Evolutionary conservation across 2,329 filamentous ascomycete species (phyloP).

Genomic region (Fusarium penzigii): DNA sequence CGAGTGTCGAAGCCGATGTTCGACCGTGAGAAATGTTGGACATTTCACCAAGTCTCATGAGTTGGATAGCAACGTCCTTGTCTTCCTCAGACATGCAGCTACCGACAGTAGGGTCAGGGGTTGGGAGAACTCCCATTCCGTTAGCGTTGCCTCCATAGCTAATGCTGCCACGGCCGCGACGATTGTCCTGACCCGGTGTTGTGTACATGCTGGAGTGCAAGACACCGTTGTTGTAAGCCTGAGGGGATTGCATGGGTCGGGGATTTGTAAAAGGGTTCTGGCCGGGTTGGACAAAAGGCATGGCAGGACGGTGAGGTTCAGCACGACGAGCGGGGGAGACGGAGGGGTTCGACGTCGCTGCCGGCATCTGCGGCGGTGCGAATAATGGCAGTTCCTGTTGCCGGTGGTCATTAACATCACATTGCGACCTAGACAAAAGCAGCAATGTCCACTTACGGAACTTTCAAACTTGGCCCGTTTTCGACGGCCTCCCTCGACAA

Average conservation of each 20-base stretch:
- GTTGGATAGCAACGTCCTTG: slow-evolving; percentile 89
- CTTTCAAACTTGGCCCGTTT: slow-evolving; percentile 96
- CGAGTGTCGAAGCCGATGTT: slow-evolving; percentile 88
- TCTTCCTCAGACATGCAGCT: slow-evolving; percentile 96
- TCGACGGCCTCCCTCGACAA: slow-evolving; percentile 92
- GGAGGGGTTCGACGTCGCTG: slow-evolving; percentile 95
- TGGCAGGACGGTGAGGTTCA: slow-evolving; percentile 67
- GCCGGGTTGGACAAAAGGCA: slow-evolving; percentile 75
- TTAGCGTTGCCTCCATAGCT: slow-evolving; percentile 50
- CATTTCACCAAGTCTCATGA: slow-evolving; percentile 93
- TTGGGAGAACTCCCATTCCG: slow-evolving; percentile 69
- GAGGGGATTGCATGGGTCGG: slow-evolving; percentile 79
- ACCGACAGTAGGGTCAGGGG: slow-evolving; percentile 93
- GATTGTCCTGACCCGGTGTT: slow-evolving; percentile 61
- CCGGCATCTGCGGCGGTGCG: slow-evolving; percentile 89
- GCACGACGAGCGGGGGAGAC: slow-evolving; percentile 86
- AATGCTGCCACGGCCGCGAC: slow-evolving; percentile 66
- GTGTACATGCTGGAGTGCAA: slow-evolving; percentile 58
- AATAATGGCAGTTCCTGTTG: slow-evolving; percentile 90
- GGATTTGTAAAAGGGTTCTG: slow-evolving; percentile 81
- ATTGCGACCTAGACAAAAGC: slow-evolving; percentile 21
- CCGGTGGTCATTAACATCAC: slow-evolving; percentile 32
- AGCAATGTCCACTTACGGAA: slow-evolving; percentile 69
- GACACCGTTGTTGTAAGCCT: slow-evolving; percentile 62
- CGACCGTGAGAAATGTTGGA: slow-evolving; percentile 92